These are phyloP conservation scores for Pichia sp. DNA, from an alignment of 1,139 yeast species.

Conservation along the genomic window DNA sequence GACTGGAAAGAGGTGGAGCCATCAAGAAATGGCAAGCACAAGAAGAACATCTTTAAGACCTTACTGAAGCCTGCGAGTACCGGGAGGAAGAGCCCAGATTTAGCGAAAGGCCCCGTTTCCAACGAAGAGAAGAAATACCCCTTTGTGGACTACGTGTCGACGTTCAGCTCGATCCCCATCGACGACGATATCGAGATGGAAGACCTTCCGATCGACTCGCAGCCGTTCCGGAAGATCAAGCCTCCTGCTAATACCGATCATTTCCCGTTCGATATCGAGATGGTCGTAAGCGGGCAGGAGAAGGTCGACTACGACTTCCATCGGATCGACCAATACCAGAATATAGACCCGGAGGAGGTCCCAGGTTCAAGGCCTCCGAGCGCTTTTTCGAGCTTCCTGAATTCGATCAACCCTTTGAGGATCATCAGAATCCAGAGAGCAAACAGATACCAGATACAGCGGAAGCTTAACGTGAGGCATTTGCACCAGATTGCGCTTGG, in stretches of 20 bases:
- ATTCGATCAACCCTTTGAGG: constrained; percentile 14
- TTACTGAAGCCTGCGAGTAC: background rate
- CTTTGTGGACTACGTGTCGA: constrained; percentile 9
- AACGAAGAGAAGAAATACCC: constrained; percentile 8
- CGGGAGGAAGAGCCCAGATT: background rate
- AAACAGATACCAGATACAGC: constrained; percentile 36
- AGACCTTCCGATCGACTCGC: constrained; percentile 29
- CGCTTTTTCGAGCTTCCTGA: constrained; percentile 4
- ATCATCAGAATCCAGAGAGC: constrained; percentile 19
- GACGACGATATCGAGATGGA: constrained; percentile 22
- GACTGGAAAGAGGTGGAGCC: constrained; percentile 16
- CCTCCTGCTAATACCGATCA: constrained; percentile 1
- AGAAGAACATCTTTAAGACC: constrained; percentile 5
- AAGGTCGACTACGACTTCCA: constrained; percentile 29
- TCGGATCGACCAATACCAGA: constrained; percentile 20
- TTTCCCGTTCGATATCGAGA: constrained; percentile 20
- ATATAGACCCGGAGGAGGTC: constrained; percentile 12
- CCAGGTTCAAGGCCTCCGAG: background rate
- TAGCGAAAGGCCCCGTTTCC: background rate
- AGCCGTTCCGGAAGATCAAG: constrained; percentile 14
- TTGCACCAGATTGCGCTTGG: constrained; percentile 79
- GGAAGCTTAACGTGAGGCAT: constrained; percentile 65
- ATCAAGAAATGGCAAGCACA: background rate
- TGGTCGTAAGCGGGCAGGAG: constrained; percentile 29
- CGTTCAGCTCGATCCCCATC: constrained; percentile 17